These are phyloP conservation scores for Dactylonectria macrodidyma DNA, from an alignment of 2,329 filamentous ascomycete genomes.

Conservation along the genomic window DNA sequence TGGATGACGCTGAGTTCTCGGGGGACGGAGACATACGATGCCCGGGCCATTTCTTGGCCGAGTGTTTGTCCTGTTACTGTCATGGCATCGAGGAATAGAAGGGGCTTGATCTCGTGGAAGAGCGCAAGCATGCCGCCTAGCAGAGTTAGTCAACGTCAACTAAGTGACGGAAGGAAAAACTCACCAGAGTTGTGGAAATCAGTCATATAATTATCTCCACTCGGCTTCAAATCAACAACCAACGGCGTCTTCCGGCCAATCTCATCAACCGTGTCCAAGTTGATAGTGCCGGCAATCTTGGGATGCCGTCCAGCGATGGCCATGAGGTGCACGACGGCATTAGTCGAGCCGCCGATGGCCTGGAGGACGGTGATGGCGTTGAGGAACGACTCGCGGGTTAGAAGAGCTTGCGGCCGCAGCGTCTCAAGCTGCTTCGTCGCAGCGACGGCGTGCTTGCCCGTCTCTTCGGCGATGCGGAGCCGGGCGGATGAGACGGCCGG, in stretches of 20 bases:
- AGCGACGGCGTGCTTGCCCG: constrained; percentile 77
- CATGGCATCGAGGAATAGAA: constrained; percentile 82
- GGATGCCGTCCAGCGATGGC: constrained; percentile 85
- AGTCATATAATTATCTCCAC: constrained; percentile 89
- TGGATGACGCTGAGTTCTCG: constrained; percentile 69
- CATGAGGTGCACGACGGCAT: constrained; percentile 88
- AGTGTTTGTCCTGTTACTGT: constrained; percentile 91
- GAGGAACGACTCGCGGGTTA: constrained; percentile 83
- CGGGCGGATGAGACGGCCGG: constrained; percentile 85
- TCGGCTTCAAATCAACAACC: constrained; percentile 88
- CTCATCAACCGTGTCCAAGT: constrained; percentile 83
- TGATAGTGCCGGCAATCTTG: constrained; percentile 73
- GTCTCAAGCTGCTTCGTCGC: constrained; percentile 75
- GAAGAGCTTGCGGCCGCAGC: constrained; percentile 78
- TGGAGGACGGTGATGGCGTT: constrained; percentile 91
- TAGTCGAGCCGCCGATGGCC: constrained; percentile 87
- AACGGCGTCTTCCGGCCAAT: constrained; percentile 85
- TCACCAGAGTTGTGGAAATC: constrained; percentile 83
- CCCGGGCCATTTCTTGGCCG: constrained; percentile 81
- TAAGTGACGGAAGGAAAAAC: neutral
- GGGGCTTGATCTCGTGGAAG: constrained; percentile 81
- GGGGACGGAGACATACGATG: constrained; percentile 70
- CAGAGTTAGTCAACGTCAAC: neutral
- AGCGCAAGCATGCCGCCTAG: constrained; percentile 85
- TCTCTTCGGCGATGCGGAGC: constrained; percentile 85